phyloP scores from a whole-genome alignment of 129 eudicot genomes.

The Saposhnikovia divaricata region DNA sequence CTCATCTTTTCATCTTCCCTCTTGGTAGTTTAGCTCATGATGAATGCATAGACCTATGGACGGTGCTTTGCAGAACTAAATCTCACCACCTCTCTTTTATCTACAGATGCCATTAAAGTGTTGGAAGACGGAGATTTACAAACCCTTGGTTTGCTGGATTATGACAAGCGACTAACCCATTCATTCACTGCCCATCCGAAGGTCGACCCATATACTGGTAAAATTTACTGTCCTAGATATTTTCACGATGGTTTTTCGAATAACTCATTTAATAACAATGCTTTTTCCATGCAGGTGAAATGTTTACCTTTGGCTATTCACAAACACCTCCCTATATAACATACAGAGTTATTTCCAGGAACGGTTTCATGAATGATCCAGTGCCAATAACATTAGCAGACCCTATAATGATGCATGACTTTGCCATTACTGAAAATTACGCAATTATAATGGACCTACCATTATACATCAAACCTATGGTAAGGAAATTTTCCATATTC shows the following conservation, averaged over 20 bases:
- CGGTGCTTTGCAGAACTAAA: background rate
- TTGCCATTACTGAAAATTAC: conserved; percentile 91
- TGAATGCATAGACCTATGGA: background rate
- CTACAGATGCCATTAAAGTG: conserved; percentile 74
- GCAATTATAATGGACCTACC: conserved; percentile 95
- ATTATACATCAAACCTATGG: conserved; percentile 74
- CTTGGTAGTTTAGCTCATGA: background rate
- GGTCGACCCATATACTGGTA: conserved; percentile 92
- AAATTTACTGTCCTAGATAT: conserved; percentile 2
- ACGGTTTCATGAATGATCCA: conserved; percentile 85
- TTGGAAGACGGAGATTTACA: conserved; percentile 97
- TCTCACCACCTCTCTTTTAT: background rate
- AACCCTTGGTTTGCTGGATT: conserved; percentile 91
- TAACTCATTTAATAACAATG: conserved; percentile 3
- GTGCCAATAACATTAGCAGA: conserved; percentile 83
- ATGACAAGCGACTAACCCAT: conserved; percentile 86
- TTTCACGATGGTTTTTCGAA: background rate
- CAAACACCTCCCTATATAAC: conserved; percentile 67
- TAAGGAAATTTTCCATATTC: conserved; percentile 11
- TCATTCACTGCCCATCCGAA: conserved; percentile 96
- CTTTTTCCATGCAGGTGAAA: conserved; percentile 57
- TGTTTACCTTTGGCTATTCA: conserved; percentile 94
- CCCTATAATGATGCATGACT: conserved; percentile 90
- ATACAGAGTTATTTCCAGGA: conserved; percentile 77
- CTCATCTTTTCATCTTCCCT: background rate